These are phyloP conservation scores for Trametes cubensis DNA, from an alignment of 768 basidiomycete genomes.

Conservation along the genomic window DNA sequence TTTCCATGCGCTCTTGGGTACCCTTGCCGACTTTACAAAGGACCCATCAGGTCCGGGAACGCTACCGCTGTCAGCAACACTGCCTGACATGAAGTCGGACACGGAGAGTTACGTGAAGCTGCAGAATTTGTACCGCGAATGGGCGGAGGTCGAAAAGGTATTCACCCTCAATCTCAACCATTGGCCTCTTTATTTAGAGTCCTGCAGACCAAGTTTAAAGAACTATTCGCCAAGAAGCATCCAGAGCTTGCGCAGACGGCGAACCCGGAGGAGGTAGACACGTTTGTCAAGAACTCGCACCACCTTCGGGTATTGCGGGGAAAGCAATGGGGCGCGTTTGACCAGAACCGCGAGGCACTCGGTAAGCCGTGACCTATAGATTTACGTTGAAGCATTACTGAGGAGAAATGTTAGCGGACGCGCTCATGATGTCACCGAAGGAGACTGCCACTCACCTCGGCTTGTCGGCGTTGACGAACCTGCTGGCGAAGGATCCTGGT, in stretches of 20 bases:
- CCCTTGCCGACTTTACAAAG: slow-evolving; percentile 66
- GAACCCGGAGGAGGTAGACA: slow-evolving; percentile 58
- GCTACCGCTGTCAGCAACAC: slow-evolving; percentile 80
- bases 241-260: slow-evolving; percentile 49
- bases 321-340: slow-evolving; percentile 59
- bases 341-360: slow-evolving; percentile 50
- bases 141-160: slow-evolving; percentile 70
- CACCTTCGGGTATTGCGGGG: slow-evolving; percentile 69
- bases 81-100: slow-evolving; percentile 96
- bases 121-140: slow-evolving; percentile 81
- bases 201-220: slow-evolving; percentile 31
- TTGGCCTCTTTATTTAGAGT: neutral
- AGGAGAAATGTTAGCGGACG: slow-evolving; percentile 9
- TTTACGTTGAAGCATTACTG: neutral
- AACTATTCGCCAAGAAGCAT: slow-evolving; percentile 45
- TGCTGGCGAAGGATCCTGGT: slow-evolving; percentile 28
- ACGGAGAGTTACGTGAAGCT: slow-evolving; percentile 82
- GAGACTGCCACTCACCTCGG: slow-evolving; percentile 73
- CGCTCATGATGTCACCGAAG: slow-evolving; percentile 43
- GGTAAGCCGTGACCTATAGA: slow-evolving; percentile 41
- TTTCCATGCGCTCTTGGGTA: slow-evolving; percentile 79
- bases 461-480: slow-evolving; percentile 58
- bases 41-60: slow-evolving; percentile 50
- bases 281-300: slow-evolving; percentile 82
- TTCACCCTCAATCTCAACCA: neutral